Evolutionary conservation across 768 basidiomycete species (phyloP).

Genomic region (Mycena latifolia): DNA sequence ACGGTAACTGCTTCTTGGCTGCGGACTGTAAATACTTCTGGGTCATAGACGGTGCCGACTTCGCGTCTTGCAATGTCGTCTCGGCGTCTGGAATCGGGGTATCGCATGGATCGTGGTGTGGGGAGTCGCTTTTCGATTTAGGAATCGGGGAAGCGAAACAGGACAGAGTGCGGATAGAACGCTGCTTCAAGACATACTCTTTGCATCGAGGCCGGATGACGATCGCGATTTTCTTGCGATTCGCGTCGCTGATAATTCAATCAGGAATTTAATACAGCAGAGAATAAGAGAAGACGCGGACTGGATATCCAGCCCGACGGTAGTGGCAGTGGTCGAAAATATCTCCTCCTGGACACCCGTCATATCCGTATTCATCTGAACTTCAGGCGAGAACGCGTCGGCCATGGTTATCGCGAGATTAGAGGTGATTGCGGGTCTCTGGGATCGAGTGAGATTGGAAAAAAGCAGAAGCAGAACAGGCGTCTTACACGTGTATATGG

Average conservation of each 20-base stretch:
- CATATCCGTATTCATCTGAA: not conserved
- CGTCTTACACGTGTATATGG: slow-evolving; percentile 15
- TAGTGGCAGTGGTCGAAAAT: too few species aligned
- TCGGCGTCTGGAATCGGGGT: not conserved
- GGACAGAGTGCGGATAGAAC: slow-evolving; percentile 21
- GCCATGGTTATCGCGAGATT: not conserved
- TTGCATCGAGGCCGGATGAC: slow-evolving; percentile 27
- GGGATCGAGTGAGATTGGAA: not conserved
- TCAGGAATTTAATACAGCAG: not conserved
- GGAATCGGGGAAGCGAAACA: slow-evolving; percentile 13
- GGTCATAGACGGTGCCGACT: too few species aligned
- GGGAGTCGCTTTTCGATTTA: not conserved
- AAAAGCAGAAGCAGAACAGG: not conserved
- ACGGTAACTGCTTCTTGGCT: too few species aligned
- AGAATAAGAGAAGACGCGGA: not conserved
- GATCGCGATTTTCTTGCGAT: slow-evolving; percentile 30
- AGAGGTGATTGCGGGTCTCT: not conserved
- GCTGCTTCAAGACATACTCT: slow-evolving; percentile 29
- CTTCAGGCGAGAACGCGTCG: slow-evolving; percentile 2
- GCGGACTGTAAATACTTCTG: too few species aligned
- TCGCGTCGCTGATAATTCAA: slow-evolving; percentile 17
- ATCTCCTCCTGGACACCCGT: slow-evolving; percentile 8
- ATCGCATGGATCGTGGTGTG: not conserved
- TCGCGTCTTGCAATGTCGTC: not conserved
- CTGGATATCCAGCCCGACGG: slow-evolving; percentile 17